phyloP scores from a whole-genome alignment of 2,329 filamentous ascomycete species.

The Chrysosporium queenslandicum region DNA sequence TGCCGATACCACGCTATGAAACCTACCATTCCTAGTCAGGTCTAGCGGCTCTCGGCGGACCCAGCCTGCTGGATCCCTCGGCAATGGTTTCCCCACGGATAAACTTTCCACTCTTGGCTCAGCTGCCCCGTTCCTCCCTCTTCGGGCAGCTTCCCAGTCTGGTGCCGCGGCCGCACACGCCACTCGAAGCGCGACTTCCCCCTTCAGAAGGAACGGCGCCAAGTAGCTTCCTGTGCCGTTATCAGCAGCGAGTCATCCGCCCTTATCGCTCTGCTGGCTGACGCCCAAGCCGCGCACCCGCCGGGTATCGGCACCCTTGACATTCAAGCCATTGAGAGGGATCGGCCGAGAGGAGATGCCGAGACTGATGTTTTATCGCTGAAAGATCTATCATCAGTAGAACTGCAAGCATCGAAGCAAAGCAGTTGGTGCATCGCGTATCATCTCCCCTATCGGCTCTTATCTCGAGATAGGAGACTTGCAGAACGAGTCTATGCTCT shows the following conservation, averaged over 20 bases:
- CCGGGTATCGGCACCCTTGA: too few relatives aligned
- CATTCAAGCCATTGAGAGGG: too few relatives aligned
- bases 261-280: not conserved
- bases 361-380: not conserved
- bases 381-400: not conserved
- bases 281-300: too few relatives aligned
- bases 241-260: not conserved
- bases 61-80: not conserved
- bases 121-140: not conserved
- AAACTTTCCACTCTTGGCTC: not conserved
- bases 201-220: too few relatives aligned
- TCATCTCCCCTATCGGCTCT: not conserved
- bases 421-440: too few relatives aligned
- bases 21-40: not conserved
- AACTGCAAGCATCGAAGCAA: not conserved
- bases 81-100: not conserved
- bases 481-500: not conserved
- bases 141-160: too few relatives aligned
- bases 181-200: too few relatives aligned
- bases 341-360: not conserved
- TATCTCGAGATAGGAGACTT: not conserved
- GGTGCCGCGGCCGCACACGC: not conserved
- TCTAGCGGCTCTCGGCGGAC: not conserved
- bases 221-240: not conserved
- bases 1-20: not conserved